Base-by-base conservation (phyloP, 176 grass and related monocot genomes). In the Pharus latifolius region DNA sequence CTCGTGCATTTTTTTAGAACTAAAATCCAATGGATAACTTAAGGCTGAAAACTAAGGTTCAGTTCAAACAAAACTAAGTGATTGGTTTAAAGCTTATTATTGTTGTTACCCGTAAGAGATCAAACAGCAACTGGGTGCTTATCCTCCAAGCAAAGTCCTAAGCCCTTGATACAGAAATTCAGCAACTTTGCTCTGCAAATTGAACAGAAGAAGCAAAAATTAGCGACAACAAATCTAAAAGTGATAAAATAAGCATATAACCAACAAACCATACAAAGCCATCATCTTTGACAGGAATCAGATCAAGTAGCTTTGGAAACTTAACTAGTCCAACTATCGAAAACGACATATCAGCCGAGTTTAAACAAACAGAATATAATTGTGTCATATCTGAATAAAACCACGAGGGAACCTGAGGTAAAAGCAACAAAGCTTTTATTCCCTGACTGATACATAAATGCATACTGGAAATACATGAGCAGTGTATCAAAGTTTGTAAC, bases 51-150 rank as follows among this genome's bases (percentile, higher is more conserved):
- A n/a, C n/a, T n/a, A n/a, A n/a, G n/a, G n/a, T n/a, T n/a, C n/a
- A n/a, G n/a, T n/a, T n/a, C n/a, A n/a, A n/a, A n/a, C n/a, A n/a
- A n/a, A n/a, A n/a, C n/a, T n/a, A n/a, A n/a, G n/a, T n/a, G n/a
- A n/a, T n/a, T n/a, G n/a, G n/a, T n/a, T n/a, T n/a, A n/a, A n/a
- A n/a, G n/a, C n/a, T n/a, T n/a, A n/a, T n/a, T n/a, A n/a, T n/a
- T n/a, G n/a, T n/a, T n/a, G 42, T 26, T 76, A 76, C 80, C 72
- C 62, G 22, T 22, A 62, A 76, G 35, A 69, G n/a, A 37, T 55
- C 28, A 70, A 63, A 37, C 4, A 62, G 47, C 45, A 76, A 58
- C 10, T 35, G 2, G 11, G 30, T 28, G 56, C 58, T 64, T 37
- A 1, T 64, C 26, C 17, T 49, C 56, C 3, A 65, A 65, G 49